phyloP scores from a whole-genome alignment of 2,329 filamentous ascomycete genomes.

The Monosporascus sp. region DNA sequence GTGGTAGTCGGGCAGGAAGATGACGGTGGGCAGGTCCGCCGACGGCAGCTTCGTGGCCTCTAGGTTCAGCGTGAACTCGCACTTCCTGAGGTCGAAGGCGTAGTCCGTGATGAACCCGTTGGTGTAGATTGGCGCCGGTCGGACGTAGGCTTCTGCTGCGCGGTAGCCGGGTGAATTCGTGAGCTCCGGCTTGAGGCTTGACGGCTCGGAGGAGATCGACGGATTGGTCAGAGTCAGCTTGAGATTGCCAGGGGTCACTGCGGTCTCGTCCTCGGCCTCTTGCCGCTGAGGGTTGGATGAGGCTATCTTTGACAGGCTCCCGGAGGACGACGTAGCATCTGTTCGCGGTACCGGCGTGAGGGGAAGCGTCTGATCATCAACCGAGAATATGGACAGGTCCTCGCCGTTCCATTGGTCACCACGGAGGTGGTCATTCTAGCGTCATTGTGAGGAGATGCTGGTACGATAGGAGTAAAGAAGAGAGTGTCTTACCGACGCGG shows the following conservation, averaged over 20 bases:
- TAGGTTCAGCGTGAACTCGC: slow-evolving; percentile 70
- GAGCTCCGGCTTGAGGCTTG: slow-evolving; percentile 50
- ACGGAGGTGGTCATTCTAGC: slow-evolving; percentile 75
- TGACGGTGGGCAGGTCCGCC: slow-evolving; percentile 66
- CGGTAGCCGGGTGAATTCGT: slow-evolving; percentile 69
- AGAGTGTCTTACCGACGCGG: slow-evolving; percentile 51
- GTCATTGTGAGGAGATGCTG: slow-evolving; percentile 5
- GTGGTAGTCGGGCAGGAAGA: slow-evolving; percentile 88
- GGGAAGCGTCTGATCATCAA: slow-evolving; percentile 67
- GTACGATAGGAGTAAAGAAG: slow-evolving; percentile 10
- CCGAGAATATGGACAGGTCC: slow-evolving; percentile 83
- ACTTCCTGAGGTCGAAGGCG: slow-evolving; percentile 77
- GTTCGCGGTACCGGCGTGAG: slow-evolving; percentile 44
- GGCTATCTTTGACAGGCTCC: slow-evolving; percentile 38
- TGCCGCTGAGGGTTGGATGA: slow-evolving; percentile 27
- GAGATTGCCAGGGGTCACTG: slow-evolving; percentile 70
- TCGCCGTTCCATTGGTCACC: slow-evolving; percentile 98
- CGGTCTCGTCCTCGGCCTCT: slow-evolving; percentile 46
- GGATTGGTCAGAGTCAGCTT: slow-evolving; percentile 65
- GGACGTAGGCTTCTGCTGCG: slow-evolving; percentile 87
- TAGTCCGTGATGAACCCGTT: slow-evolving; percentile 66
- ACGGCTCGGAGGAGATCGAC: slow-evolving; percentile 56
- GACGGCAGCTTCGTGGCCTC: slow-evolving; percentile 52
- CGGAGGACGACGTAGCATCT: slow-evolving; percentile 38
- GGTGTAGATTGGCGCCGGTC: slow-evolving; percentile 73